phyloP scores from a whole-genome alignment of 2,329 filamentous ascomycete species.

The Aspergillus calidoustus region DNA sequence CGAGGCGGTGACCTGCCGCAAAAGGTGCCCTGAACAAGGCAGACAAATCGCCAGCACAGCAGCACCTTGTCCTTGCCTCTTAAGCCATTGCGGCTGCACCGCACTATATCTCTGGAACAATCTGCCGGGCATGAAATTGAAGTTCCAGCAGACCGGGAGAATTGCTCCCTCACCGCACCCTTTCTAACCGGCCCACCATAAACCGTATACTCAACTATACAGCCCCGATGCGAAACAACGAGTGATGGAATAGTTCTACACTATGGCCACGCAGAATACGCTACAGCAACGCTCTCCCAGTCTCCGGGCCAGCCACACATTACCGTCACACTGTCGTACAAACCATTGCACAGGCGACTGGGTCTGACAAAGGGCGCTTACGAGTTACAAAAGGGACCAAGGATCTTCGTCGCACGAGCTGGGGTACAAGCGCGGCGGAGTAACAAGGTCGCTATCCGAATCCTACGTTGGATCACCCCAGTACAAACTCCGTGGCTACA shows the following conservation, averaged over 20 bases:
- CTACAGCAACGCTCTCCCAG: neutral
- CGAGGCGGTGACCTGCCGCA: constrained; percentile 3
- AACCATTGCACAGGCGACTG: neutral
- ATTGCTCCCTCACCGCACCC: neutral
- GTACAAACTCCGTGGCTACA: neutral
- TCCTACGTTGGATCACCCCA: neutral
- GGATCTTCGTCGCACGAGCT: neutral
- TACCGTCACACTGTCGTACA: neutral
- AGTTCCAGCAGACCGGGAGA: neutral
- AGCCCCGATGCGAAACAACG: neutral
- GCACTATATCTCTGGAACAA: neutral
- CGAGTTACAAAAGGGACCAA: neutral
- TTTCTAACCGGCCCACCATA: neutral
- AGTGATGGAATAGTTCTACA: neutral
- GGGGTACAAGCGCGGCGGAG: neutral
- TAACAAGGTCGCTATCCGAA: neutral
- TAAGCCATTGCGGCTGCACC: neutral
- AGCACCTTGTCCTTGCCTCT: neutral
- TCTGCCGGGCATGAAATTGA: neutral
- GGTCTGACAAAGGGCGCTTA: neutral
- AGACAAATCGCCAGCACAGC: neutral
- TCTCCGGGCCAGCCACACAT: neutral
- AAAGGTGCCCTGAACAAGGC: neutral
- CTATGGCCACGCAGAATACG: neutral
- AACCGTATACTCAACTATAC: neutral